A percentile compares a stretch with the other conserved stretches of the same genome.
phyloP scores from a whole-genome alignment of 768 basidiomycete genomes.

The Infundibulicybe gibba region DNA sequence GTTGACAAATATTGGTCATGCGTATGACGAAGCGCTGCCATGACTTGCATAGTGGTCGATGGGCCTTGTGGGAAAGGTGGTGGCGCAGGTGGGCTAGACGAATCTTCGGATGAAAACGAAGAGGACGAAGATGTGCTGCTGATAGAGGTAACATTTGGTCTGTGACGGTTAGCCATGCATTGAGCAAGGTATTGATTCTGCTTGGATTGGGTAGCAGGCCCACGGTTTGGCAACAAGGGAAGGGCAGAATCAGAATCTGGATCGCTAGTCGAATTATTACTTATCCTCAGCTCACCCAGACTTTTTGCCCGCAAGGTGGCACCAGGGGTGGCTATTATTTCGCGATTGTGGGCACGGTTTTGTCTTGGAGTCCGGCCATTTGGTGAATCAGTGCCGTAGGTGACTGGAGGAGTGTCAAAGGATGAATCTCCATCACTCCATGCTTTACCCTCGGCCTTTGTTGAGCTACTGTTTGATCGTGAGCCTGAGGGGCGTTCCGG shows the following conservation, averaged over 20 bases:
- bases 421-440: conserved; percentile 27
- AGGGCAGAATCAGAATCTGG: conserved; percentile 33
- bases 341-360: conserved; percentile 16
- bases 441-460: conserved; percentile 21
- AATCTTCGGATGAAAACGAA: conserved; percentile 62
- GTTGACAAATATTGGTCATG: conserved; percentile 92
- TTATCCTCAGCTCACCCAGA: conserved; percentile 44
- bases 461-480: conserved; percentile 23
- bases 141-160: conserved; percentile 44
- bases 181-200: conserved; percentile 17
- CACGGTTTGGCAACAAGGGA: conserved; percentile 29
- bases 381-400: conserved; percentile 20
- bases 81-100: conserved; percentile 34
- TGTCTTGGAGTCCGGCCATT: conserved; percentile 32
- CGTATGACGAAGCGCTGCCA: conserved; percentile 74
- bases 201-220: conserved; percentile 6
- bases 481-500: conserved; percentile 43
- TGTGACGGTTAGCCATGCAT: conserved; percentile 35
- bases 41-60: conserved; percentile 61
- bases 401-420: conserved; percentile 21
- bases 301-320: conserved; percentile 45
- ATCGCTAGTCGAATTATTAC: conserved; percentile 17
- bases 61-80: conserved; percentile 73
- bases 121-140: conserved; percentile 76
- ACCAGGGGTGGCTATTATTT: conserved; percentile 22